Conservation (phyloP, 2,329 filamentous ascomycete genomes). For the Clarireedia monteithiana region DNA sequence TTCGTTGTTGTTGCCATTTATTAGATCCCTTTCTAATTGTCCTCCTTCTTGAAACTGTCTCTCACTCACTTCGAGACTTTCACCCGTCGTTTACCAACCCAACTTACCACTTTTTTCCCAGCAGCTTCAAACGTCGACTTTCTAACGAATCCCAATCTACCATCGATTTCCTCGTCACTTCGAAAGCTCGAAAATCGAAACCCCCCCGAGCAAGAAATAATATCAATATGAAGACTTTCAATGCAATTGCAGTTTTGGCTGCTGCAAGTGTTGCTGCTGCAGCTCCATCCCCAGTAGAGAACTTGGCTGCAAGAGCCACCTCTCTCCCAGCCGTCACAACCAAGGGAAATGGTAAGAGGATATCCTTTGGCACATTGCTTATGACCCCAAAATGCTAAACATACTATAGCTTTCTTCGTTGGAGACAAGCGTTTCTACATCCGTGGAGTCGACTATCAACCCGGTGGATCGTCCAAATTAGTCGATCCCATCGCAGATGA, state of each 20-base stretch:
- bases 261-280: constrained; percentile 18
- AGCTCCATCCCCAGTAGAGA: constrained; percentile 16
- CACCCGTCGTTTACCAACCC: not conserved
- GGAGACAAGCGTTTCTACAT: constrained; percentile 41
- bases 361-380: not conserved
- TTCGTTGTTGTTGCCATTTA: constrained; percentile 20
- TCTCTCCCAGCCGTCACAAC: constrained; percentile 23
- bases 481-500: constrained; percentile 57
- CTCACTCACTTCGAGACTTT: constrained; percentile 21
- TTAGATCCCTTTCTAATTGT: constrained; percentile 13
- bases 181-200: not conserved
- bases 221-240: constrained; percentile 25
- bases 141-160: not conserved
- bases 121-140: not conserved
- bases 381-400: constrained; percentile 2
- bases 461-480: constrained; percentile 50
- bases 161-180: not conserved
- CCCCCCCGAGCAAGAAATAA: not conserved
- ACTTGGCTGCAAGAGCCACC: constrained; percentile 16
- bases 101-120: not conserved
- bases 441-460: constrained; percentile 56
- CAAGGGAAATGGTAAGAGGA: constrained; percentile 28
- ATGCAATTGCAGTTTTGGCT: constrained; percentile 24
- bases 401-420: constrained; percentile 24
- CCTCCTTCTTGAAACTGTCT: constrained; percentile 12